Base-by-base conservation (phyloP, 2,329 filamentous ascomycete genomes). In the Diaporthe vaccinii region DNA sequence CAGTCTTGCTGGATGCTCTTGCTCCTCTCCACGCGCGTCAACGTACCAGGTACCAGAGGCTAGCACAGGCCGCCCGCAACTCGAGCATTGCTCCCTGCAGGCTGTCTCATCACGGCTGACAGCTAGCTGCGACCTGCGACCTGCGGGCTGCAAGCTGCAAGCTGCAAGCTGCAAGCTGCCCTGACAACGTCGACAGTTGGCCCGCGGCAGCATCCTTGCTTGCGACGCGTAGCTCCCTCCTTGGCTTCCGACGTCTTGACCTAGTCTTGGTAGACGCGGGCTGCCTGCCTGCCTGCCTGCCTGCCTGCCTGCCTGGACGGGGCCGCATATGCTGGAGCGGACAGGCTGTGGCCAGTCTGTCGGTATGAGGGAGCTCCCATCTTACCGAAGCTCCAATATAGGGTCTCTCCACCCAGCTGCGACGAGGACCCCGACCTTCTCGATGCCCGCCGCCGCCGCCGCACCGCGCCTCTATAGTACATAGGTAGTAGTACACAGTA, bases 371-470 rank as follows among this genome's bases (percentile, higher is more conserved):
- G 55, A 34, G 55, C 28, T 44, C 36, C 62, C 71, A 55, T 36
- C 36, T 58, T 67, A 74, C 57, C 65, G 67, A 39, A 46, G 51
- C 67, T 69, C 53, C 73, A 59, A 61, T 74, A 75, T 74, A 76
- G 75, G 58, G 51, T 55, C 59, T 57, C 67, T 69, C 72, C 75
- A 75, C 75, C 22, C 39, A 46, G 73, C 75, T 76, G 75, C 68
- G 72, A 74, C 75, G 73, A 75, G 31, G 46, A 28, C 53, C 41
- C 67, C 53, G 39, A 75, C 67, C 46, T 72, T 36, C 44, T 69
- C 67, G 73, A 68, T 68, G 75, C 61, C 53, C 68, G 70, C 58
- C 72, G 44, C 72, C 70, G 39, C 57, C 53, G 51, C 68, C 69
- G 53, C 65, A 41, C 34, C 57, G 25, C 55, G 8, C 55, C 17